Conservation (phyloP, 2,329 filamentous ascomycete genomes). For the Aspergillus ibericus region DNA sequence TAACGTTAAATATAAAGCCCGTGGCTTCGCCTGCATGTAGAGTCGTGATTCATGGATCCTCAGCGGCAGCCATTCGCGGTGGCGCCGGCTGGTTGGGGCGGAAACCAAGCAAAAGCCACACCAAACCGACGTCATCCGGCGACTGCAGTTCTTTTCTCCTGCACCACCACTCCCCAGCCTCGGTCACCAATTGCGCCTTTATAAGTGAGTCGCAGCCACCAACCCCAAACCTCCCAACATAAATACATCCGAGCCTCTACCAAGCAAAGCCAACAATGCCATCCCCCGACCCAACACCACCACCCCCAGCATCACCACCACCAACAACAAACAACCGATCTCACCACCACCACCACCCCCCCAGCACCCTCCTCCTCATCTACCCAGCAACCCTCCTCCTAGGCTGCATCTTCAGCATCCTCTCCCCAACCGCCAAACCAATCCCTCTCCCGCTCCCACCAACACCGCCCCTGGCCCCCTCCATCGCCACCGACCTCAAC, state of each 20-base stretch:
- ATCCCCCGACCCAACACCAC: conserved; percentile 3
- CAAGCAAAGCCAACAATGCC: conserved; percentile 5
- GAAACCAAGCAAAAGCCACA: neutral
- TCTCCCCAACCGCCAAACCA: conserved; percentile 69
- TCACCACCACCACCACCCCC: neutral
- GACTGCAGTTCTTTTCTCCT: neutral
- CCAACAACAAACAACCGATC: no score
- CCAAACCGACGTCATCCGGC: conserved; percentile 11
- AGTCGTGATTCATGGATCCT: no score
- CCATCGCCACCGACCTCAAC: conserved; percentile 32
- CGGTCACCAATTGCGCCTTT: neutral
- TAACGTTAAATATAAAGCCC: no score
- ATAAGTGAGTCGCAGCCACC: neutral
- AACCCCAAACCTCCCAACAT: neutral
- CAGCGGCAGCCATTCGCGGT: neutral
- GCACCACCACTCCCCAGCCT: conserved; percentile 11
- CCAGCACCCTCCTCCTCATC: conserved; percentile 56
- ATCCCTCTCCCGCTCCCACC: conserved; percentile 42
- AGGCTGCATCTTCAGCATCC: conserved; percentile 74
- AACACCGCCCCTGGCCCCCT: conserved; percentile 53
- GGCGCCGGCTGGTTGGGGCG: neutral
- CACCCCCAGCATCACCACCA: conserved; percentile 8
- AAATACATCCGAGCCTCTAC: neutral
- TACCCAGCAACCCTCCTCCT: conserved; percentile 79
- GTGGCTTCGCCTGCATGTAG: no score